Evolutionary conservation across 306 rosid species (phyloP).

Genomic region (Prosopis cineraria): DNA sequence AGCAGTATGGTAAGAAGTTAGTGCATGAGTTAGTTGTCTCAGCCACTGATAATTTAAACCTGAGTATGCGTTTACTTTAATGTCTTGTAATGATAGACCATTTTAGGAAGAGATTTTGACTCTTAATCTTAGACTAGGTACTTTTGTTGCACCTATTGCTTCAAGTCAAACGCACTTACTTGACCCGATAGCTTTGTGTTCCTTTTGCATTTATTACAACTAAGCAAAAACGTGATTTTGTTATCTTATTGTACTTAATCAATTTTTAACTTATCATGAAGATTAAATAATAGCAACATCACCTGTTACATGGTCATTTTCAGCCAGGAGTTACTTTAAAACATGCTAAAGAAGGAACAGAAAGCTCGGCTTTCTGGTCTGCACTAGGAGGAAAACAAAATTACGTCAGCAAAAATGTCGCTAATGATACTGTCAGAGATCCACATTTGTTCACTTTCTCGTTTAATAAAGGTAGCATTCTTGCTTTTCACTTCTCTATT

Average conservation of each 20-base stretch:
- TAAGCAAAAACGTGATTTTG: not conserved
- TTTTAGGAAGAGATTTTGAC: constrained; percentile 3
- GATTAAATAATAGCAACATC: constrained; percentile 22
- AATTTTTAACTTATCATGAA: not conserved
- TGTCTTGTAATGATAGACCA: not conserved
- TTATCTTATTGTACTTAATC: not conserved
- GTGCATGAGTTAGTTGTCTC: constrained; percentile 12
- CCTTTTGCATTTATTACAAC: constrained; percentile 3
- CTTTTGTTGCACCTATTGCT: constrained; percentile 6
- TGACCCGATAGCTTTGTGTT: constrained; percentile 20
- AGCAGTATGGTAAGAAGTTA: constrained; percentile 22
- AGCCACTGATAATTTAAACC: constrained; percentile 4
- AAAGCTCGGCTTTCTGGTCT: constrained; percentile 90
- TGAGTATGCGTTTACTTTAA: not conserved
- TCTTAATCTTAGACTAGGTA: constrained; percentile 2
- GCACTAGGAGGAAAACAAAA: constrained; percentile 91
- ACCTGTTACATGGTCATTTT: constrained; percentile 36
- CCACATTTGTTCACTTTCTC: constrained; percentile 83
- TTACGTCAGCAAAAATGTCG: constrained; percentile 65
- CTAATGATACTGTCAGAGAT: constrained; percentile 68
- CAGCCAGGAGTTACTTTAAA: constrained; percentile 90
- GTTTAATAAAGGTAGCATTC: constrained; percentile 62
- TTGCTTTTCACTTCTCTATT: constrained; percentile 12
- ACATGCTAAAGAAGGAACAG: constrained; percentile 94
- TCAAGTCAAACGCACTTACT: constrained; percentile 22